Conservation (phyloP, 805 yeast genomes). For the Nakazawaea anatomiae region DNA sequence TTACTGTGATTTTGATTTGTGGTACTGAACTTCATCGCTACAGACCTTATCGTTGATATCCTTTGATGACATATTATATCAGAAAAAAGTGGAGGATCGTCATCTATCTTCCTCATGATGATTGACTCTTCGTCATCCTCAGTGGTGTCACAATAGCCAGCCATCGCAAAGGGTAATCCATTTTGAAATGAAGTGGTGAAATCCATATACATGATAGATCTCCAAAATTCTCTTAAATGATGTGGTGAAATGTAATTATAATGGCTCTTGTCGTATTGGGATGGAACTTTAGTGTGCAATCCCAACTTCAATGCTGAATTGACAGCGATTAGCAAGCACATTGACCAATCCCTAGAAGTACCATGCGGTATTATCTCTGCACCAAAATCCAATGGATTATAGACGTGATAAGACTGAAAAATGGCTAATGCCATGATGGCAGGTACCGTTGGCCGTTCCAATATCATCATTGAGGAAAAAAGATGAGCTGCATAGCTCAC, state of each 20-base stretch:
- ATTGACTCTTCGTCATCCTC: slow-evolving; percentile 2
- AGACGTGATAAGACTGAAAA: slow-evolving; percentile 5
- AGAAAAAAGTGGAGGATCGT: neutral
- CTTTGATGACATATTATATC: neutral
- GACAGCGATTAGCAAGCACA: slow-evolving; percentile 4
- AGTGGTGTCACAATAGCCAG: slow-evolving; percentile 5
- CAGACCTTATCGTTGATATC: neutral
- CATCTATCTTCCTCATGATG: neutral
- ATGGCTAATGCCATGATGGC: slow-evolving; percentile 1
- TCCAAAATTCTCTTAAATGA: slow-evolving; percentile 11
- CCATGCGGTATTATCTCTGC: slow-evolving; percentile 10
- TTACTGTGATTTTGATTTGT: slow-evolving; percentile 2
- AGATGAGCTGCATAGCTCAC: slow-evolving; percentile 7
- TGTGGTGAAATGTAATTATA: slow-evolving; percentile 7
- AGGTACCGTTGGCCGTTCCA: slow-evolving; percentile 10
- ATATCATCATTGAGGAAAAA: slow-evolving; percentile 10
- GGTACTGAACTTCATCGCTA: neutral
- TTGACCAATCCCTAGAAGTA: slow-evolving; percentile 8
- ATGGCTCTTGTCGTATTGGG: slow-evolving; percentile 2
- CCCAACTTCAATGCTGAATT: slow-evolving; percentile 9
- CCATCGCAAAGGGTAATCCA: slow-evolving; percentile 9
- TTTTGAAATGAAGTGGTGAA: slow-evolving; percentile 5
- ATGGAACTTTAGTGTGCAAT: slow-evolving; percentile 2
- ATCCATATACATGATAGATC: slow-evolving; percentile 6
- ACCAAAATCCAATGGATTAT: slow-evolving; percentile 9